Conservation (phyloP, 139 green algal genomes). For the Asterochloris erici region DNA sequence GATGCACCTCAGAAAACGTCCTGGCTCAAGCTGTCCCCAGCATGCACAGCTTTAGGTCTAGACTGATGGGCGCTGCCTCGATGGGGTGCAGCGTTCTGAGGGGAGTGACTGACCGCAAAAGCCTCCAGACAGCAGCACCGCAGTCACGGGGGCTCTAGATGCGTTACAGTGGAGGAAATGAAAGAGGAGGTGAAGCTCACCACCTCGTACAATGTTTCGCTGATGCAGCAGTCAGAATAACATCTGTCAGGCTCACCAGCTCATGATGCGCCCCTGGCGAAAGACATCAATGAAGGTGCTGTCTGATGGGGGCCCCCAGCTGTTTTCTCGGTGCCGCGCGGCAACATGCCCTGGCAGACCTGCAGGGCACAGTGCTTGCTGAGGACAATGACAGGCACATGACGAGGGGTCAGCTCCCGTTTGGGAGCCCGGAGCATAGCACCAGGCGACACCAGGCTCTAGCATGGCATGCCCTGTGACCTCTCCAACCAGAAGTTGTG, state of each 20-base stretch:
- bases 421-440: too few species aligned
- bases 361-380: background rate
- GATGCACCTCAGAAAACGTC: too few species aligned
- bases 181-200: background rate
- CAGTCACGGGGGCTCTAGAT: background rate
- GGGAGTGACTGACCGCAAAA: background rate
- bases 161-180: background rate
- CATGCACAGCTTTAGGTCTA: too few species aligned
- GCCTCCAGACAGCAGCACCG: background rate
- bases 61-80: background rate
- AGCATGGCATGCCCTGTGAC: background rate
- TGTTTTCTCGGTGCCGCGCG: too few species aligned
- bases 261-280: constrained; percentile 35
- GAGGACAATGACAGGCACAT: too few species aligned
- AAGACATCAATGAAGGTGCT: constrained; percentile 63
- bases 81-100: background rate
- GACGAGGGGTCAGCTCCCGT: too few species aligned
- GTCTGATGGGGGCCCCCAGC: background rate
- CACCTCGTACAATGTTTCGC: too few species aligned
- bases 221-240: too few species aligned
- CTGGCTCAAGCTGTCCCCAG: too few species aligned
- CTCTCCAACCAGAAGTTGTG: background rate
- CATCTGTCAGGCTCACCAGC: constrained; percentile 1
- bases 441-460: too few species aligned
- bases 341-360: too few species aligned